Evolutionary conservation across 768 basidiomycete species (phyloP).

Genomic region (Naganishia randhawae): DNA sequence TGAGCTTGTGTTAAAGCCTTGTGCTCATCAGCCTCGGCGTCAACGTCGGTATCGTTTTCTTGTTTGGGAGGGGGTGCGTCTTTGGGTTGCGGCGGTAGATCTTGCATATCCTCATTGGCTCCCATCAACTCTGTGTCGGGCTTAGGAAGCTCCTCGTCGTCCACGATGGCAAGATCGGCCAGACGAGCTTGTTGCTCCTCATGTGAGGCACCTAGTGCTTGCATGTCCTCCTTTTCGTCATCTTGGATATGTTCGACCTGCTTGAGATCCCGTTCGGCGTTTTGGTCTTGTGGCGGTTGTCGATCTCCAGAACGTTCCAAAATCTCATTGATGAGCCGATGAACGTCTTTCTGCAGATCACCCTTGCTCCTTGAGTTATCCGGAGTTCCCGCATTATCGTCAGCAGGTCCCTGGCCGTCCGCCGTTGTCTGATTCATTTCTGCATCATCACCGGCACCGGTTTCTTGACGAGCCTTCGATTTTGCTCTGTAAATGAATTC

Average conservation of each 20-base stretch:
- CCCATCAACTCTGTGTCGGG: slow-evolving; percentile 39
- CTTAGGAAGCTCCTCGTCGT: slow-evolving; percentile 54
- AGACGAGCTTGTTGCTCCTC: slow-evolving; percentile 79
- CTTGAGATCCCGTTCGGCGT: slow-evolving; percentile 32
- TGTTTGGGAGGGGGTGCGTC: slow-evolving; percentile 20
- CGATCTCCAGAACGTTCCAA: slow-evolving; percentile 43
- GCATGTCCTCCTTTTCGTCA: slow-evolving; percentile 58
- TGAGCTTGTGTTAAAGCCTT: slow-evolving; percentile 52
- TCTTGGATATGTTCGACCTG: slow-evolving; percentile 72
- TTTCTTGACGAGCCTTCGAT: slow-evolving; percentile 38
- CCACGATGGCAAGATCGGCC: slow-evolving; percentile 71
- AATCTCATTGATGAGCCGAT: slow-evolving; percentile 79
- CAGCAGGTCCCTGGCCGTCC: slow-evolving; percentile 12
- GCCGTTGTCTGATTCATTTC: slow-evolving; percentile 8
- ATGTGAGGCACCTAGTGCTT: slow-evolving; percentile 81
- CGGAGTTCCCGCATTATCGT: background rate
- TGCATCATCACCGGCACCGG: slow-evolving; percentile 31
- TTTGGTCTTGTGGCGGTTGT: slow-evolving; percentile 35
- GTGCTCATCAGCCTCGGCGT: slow-evolving; percentile 39
- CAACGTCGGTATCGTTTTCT: slow-evolving; percentile 21
- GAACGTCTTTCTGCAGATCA: slow-evolving; percentile 75
- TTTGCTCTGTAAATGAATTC: background rate
- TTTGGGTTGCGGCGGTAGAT: slow-evolving; percentile 23
- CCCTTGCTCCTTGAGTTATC: slow-evolving; percentile 51
- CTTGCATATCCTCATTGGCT: slow-evolving; percentile 29